phyloP scores from a whole-genome alignment of 495 filamentous ascomycete genomes.

The Aspergillus affinis region DNA sequence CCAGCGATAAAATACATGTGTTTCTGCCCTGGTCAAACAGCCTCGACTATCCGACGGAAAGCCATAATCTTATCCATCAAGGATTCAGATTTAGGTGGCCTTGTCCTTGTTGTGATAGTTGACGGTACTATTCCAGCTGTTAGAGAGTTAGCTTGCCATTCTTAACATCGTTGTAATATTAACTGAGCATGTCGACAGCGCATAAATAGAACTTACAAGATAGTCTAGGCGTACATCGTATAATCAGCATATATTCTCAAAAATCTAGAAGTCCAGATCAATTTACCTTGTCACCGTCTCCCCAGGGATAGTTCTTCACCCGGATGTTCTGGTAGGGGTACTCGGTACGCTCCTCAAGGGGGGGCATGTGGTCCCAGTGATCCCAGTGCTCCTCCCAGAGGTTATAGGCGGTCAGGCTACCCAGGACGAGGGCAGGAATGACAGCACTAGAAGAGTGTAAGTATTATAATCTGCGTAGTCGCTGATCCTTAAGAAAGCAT shows the following conservation, averaged over 20 bases:
- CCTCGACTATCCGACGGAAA: background rate
- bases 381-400: conserved; percentile 96
- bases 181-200: background rate
- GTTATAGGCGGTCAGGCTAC: conserved; percentile 75
- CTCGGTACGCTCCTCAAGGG: conserved; percentile 82
- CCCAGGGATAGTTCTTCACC: conserved; percentile 86
- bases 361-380: conserved; percentile 82
- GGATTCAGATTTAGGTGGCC: conserved; percentile 45
- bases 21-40: conserved; percentile 5
- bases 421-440: conserved; percentile 67
- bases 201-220: conserved; percentile 63
- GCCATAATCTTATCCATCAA: conserved; percentile 6
- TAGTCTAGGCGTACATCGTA: conserved; percentile 41
- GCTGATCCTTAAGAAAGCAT: background rate
- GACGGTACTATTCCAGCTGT: conserved; percentile 88
- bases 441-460: conserved; percentile 51
- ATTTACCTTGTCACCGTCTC: conserved; percentile 87
- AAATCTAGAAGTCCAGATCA: background rate
- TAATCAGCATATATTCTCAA: conserved; percentile 29
- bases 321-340: conserved; percentile 96
- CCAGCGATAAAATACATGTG: conserved; percentile 23
- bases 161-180: background rate
- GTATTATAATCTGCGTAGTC: too few relatives aligned
- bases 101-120: conserved; percentile 97
- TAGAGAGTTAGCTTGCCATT: conserved; percentile 4